Evolutionary conservation across 257 asterid species (phyloP).

Genomic region (Capsicum rhomboideum): DNA sequence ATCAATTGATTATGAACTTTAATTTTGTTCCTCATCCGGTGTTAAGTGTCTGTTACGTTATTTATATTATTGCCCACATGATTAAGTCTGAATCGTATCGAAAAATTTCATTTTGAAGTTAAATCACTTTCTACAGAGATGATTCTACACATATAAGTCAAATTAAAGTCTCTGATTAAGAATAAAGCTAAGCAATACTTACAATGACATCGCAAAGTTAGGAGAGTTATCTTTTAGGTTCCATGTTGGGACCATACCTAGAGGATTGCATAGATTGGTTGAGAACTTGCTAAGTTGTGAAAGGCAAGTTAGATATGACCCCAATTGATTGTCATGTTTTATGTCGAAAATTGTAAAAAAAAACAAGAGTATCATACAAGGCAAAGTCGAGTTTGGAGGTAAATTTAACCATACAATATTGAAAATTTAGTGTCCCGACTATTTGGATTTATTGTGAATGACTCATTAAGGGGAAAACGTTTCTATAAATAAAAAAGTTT

Average conservation of each 20-base stretch:
- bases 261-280: neutral
- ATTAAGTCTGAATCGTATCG: neutral
- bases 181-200: neutral
- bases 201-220: neutral
- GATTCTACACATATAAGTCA: neutral
- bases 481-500: too few relatives aligned
- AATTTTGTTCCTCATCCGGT: neutral
- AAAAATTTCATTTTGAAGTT: neutral
- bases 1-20: neutral
- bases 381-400: neutral
- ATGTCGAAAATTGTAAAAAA: neutral
- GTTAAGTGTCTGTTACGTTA: neutral
- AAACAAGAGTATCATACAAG: neutral
- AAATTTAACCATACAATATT: neutral
- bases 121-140: neutral
- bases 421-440: neutral
- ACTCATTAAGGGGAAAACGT: fast-evolving
- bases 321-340: neutral
- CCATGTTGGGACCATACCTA: neutral
- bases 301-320: neutral
- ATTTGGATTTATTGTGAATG: neutral
- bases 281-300: neutral
- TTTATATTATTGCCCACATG: neutral
- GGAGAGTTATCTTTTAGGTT: neutral
- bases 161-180: neutral